phyloP scores from a whole-genome alignment of 768 basidiomycete species.

The Lentinus brumalis region DNA sequence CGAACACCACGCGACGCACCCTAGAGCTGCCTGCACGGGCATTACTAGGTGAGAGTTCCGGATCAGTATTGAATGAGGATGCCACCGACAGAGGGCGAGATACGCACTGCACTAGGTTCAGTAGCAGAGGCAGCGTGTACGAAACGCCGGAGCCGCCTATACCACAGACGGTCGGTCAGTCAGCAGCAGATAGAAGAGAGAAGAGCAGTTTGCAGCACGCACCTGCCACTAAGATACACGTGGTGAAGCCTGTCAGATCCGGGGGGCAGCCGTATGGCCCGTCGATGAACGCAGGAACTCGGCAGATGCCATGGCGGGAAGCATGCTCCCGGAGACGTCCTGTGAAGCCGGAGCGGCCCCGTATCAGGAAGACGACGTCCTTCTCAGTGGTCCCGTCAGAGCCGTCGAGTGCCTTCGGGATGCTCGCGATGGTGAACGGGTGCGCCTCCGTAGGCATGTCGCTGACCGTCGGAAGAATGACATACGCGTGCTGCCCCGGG shows the following conservation, averaged over 20 bases:
- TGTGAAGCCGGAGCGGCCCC: slow-evolving; percentile 55
- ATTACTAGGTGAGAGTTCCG: slow-evolving; percentile 20
- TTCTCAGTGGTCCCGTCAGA: slow-evolving; percentile 23
- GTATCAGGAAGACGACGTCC: slow-evolving; percentile 52
- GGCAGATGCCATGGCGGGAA: slow-evolving; percentile 20
- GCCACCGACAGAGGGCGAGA: background rate
- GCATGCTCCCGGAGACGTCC: slow-evolving; percentile 28
- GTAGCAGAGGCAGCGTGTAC: slow-evolving; percentile 36
- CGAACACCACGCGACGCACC: slow-evolving; percentile 32
- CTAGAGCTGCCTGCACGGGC: slow-evolving; percentile 21
- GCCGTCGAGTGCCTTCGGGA: slow-evolving; percentile 29
- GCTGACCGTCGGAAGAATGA: slow-evolving; percentile 48
- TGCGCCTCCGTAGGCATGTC: slow-evolving; percentile 42
- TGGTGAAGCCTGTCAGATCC: slow-evolving; percentile 34
- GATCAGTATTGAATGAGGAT: background rate
- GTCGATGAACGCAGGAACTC: slow-evolving; percentile 38
- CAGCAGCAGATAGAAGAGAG: background rate
- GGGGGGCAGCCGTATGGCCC: slow-evolving; percentile 44
- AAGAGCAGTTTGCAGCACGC: background rate
- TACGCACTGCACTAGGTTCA: slow-evolving; percentile 34
- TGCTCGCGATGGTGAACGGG: slow-evolving; percentile 53
- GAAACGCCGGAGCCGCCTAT: slow-evolving; percentile 37
- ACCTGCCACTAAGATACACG: slow-evolving; percentile 42
- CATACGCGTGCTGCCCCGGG: slow-evolving; percentile 53
- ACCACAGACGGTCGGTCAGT: background rate